phyloP scores from a whole-genome alignment of 371 early-diverging fungal genomes.

The Mucor velutinosus region DNA sequence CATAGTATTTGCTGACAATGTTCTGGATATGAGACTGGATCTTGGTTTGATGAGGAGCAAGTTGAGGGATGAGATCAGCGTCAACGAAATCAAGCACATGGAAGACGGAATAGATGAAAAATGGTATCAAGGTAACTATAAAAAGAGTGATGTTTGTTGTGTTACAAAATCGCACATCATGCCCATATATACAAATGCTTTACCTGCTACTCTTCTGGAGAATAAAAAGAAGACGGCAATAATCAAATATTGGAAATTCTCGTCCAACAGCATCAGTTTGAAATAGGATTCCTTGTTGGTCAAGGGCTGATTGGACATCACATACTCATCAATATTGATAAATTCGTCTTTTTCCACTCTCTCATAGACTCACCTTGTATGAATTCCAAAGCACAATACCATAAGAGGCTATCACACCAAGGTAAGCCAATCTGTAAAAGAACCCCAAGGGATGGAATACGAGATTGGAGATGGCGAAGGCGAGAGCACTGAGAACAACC shows the following conservation, averaged over 20 bases:
- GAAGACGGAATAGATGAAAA: slow-evolving; percentile 76
- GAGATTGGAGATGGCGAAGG: slow-evolving; percentile 20
- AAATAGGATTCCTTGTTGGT: neutral
- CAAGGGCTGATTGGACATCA: slow-evolving; percentile 10
- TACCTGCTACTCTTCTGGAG: slow-evolving; percentile 67
- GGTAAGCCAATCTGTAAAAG: slow-evolving; percentile 20
- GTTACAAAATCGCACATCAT: neutral
- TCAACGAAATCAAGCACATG: slow-evolving; percentile 71
- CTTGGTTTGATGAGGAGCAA: slow-evolving; percentile 45
- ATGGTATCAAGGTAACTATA: slow-evolving; percentile 75
- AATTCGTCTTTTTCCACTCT: neutral
- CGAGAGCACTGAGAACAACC: neutral
- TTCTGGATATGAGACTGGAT: slow-evolving; percentile 43
- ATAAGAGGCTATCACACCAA: slow-evolving; percentile 19
- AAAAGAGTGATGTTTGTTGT: neutral
- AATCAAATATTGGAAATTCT: slow-evolving; percentile 79
- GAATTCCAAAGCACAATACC: slow-evolving; percentile 27
- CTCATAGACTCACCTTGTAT: slow-evolving; percentile 22
- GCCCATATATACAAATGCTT: slow-evolving; percentile 2
- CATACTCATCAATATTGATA: neutral
- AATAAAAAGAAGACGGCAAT: slow-evolving; percentile 74
- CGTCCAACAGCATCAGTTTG: slow-evolving; percentile 54
- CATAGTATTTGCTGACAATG: slow-evolving; percentile 59
- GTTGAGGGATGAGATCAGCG: slow-evolving; percentile 51
- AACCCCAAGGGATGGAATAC: slow-evolving; percentile 19